Evolutionary conservation across 78 protist genomes (phyloP).

Genomic region (Isochrysis galbana): DNA sequence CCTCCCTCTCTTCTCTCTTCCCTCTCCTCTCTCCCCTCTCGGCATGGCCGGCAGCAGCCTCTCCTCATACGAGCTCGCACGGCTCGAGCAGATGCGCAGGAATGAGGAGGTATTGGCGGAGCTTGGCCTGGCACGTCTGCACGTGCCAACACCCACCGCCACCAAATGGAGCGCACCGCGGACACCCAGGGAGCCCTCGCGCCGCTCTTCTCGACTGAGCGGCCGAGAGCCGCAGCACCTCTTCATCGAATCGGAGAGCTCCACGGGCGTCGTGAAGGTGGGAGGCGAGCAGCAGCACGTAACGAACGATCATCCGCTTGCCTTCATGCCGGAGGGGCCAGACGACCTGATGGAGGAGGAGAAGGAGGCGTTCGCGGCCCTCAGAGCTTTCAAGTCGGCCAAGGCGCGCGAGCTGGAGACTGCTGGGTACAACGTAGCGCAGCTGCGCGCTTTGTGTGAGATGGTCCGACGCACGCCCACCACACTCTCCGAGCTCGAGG

Average conservation of each 20-base stretch:
- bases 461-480: background rate
- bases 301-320: background rate
- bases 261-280: background rate
- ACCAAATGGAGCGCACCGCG: background rate
- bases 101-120: background rate
- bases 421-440: background rate
- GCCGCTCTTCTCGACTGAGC: background rate
- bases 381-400: background rate
- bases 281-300: background rate
- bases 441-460: background rate
- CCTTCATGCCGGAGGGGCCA: background rate
- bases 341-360: background rate
- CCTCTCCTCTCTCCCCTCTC: too few relatives aligned
- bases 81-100: background rate
- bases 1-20: too few relatives aligned
- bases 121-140: background rate
- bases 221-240: background rate
- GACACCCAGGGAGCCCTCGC: background rate
- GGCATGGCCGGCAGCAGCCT: too few relatives aligned
- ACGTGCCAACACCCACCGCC: too few relatives aligned
- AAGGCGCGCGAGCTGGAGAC: background rate
- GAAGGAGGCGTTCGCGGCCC: background rate
- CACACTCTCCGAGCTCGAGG: background rate
- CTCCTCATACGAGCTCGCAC: background rate
- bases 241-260: background rate